A percentile compares a stretch with the other conserved stretches of the same genome.
Evolutionary conservation across 257 asterid genomes (phyloP).

Genomic region (Verbascum thapsus): DNA sequence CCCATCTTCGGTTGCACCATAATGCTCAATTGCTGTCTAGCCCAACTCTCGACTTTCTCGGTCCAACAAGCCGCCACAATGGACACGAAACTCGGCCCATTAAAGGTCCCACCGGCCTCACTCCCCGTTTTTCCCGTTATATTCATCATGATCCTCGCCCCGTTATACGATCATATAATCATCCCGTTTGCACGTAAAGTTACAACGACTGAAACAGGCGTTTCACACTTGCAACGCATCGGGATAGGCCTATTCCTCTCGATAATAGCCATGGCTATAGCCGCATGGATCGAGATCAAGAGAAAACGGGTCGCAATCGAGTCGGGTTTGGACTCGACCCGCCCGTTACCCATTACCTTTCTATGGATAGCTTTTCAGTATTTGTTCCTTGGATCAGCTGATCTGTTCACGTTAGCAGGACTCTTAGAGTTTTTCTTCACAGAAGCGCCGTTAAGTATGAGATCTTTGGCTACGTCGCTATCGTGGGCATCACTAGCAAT

Average conservation of each 20-base stretch:
- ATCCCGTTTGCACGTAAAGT: conserved; percentile 64
- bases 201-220: conserved; percentile 66
- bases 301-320: conserved; percentile 55
- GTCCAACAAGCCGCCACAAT: conserved; percentile 95
- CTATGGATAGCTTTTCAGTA: conserved; percentile 90
- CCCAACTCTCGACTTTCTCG: conserved; percentile 91
- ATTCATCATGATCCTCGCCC: conserved; percentile 82
- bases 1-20: conserved; percentile 90
- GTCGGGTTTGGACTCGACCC: conserved; percentile 37
- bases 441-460: conserved; percentile 79
- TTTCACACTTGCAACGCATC: conserved; percentile 77
- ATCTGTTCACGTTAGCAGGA: conserved; percentile 85
- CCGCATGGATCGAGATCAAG: conserved; percentile 78
- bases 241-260: conserved; percentile 78
- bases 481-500: conserved; percentile 86
- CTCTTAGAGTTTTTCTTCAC: conserved; percentile 91
- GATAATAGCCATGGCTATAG: conserved; percentile 65
- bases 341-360: conserved; percentile 68
- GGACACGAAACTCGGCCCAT: conserved; percentile 72
- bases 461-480: conserved; percentile 83
- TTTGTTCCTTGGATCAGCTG: conserved; percentile 87
- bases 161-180: conserved; percentile 68
- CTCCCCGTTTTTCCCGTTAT: conserved; percentile 86
- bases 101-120: conserved; percentile 86
- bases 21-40: conserved; percentile 83